A percentile compares a stretch with the other conserved stretches of the same genome.
phyloP scores from a whole-genome alignment of 148 eudicot genomes.

The Agrostemma githago region DNA sequence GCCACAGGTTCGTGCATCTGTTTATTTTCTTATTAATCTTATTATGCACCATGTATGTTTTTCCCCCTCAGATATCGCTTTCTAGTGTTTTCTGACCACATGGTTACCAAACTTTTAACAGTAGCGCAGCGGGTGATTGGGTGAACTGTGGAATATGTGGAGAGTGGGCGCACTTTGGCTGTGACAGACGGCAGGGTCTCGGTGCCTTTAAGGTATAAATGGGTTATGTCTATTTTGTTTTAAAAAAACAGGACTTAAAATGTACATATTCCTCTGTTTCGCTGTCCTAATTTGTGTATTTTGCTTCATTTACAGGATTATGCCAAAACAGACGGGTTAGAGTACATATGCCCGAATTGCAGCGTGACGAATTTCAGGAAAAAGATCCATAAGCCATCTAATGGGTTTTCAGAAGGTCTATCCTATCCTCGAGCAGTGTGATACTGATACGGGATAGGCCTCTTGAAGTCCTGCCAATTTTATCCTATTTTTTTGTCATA shows the following conservation, averaged over 20 bases:
- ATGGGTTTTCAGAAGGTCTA: conserved; percentile 58
- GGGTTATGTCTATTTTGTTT: no score
- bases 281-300: not conserved
- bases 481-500: conserved; percentile 14
- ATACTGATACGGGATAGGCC: conserved; percentile 15
- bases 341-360: conserved; percentile 97
- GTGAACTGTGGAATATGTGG: conserved; percentile 96
- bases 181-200: conserved; percentile 92
- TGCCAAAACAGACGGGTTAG: conserved; percentile 96
- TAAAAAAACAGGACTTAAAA: no score
- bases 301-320: conserved; percentile 56
- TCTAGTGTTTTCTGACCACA: not conserved
- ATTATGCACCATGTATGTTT: not conserved
- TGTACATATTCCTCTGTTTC: not conserved
- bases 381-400: conserved; percentile 63
- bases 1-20: conserved; percentile 59
- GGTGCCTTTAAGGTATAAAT: conserved; percentile 80
- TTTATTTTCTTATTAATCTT: not conserved
- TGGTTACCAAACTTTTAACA: conserved; percentile 29
- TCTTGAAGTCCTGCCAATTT: not conserved
- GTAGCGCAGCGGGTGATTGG: conserved; percentile 99
- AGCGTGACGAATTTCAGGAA: conserved; percentile 81
- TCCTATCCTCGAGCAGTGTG: conserved; percentile 36
- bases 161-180: conserved; percentile 98
- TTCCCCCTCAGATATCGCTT: not conserved